phyloP scores from a whole-genome alignment of 164 flowering plant species.

The Vitis amurensis region DNA sequence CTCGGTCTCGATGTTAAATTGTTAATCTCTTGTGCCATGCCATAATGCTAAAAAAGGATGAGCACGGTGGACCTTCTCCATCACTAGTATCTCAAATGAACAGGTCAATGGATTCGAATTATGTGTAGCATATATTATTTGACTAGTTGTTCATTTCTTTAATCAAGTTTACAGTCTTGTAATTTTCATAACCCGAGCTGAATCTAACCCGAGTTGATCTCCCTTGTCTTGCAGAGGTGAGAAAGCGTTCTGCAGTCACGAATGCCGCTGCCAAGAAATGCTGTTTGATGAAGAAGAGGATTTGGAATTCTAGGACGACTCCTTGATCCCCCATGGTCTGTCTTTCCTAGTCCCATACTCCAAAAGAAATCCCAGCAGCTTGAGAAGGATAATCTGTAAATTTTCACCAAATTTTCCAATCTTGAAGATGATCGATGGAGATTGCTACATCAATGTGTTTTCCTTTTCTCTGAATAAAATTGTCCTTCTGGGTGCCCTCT shows the following conservation, averaged over 20 bases:
- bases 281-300: conserved; percentile 36
- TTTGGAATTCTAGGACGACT: conserved; percentile 16
- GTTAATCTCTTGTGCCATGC: no score
- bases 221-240: conserved; percentile 48
- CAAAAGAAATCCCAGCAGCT: neutral
- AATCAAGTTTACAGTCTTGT: no score
- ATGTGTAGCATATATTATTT: no score
- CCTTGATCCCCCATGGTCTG: neutral
- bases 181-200: neutral
- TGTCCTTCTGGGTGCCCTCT: conserved; percentile 3
- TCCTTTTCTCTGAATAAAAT: neutral
- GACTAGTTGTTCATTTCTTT: no score
- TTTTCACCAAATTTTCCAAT: neutral
- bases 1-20: no score
- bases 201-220: neutral
- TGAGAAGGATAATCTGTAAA: neutral
- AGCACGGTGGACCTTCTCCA: no score
- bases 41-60: no score
- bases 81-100: no score
- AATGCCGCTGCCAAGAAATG: conserved; percentile 59
- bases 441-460: neutral
- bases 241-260: conserved; percentile 57
- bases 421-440: neutral
- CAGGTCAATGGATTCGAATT: no score
- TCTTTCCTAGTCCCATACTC: neutral